Evolutionary conservation across 108 stramenopile genomes (phyloP).

Genomic region (Nannochloropsis gaditana): DNA sequence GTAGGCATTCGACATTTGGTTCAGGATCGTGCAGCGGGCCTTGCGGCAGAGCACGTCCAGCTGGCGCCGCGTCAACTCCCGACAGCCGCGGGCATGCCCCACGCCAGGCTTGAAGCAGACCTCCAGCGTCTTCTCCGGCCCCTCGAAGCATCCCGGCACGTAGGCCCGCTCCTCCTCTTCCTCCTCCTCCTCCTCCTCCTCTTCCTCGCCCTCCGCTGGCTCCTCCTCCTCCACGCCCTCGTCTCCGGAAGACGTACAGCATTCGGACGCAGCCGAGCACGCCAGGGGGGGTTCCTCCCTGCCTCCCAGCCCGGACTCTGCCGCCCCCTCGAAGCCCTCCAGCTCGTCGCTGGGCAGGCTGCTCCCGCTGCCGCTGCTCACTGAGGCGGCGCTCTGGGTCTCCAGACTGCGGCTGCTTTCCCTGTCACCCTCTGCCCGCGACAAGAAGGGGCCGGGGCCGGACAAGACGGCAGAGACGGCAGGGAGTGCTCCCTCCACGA

Average conservation of each 20-base stretch:
- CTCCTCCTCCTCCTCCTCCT: slow-evolving; percentile 28
- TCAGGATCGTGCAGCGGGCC: slow-evolving; percentile 92
- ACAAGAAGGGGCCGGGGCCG: too few species aligned
- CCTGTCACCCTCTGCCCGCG: neutral
- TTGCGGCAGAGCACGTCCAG: slow-evolving; percentile 82
- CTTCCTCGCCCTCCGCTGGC: neutral
- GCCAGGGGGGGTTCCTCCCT: neutral
- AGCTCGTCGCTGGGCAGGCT: neutral
- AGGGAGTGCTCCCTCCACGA: too few species aligned
- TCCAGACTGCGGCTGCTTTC: neutral
- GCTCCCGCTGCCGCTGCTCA: neutral
- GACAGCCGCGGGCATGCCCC: slow-evolving; percentile 65
- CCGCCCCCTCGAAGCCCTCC: too few species aligned
- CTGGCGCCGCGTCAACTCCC: slow-evolving; percentile 65
- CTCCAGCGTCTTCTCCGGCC: slow-evolving; percentile 67
- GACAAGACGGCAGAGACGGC: too few species aligned
- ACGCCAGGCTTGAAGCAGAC: slow-evolving; percentile 61
- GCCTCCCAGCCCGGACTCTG: too few species aligned
- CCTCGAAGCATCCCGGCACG: slow-evolving; percentile 54
- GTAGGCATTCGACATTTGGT: slow-evolving; percentile 77
- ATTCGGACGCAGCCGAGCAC: neutral
- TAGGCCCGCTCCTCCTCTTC: slow-evolving; percentile 47
- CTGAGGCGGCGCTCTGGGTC: neutral
- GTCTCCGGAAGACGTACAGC: slow-evolving; percentile 13
- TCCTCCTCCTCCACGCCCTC: slow-evolving; percentile 15